A percentile compares a stretch with the other conserved stretches of the same genome.
phyloP scores from a whole-genome alignment of 2,329 filamentous ascomycete species.

The Cladosporium austrohemisphaericum region DNA sequence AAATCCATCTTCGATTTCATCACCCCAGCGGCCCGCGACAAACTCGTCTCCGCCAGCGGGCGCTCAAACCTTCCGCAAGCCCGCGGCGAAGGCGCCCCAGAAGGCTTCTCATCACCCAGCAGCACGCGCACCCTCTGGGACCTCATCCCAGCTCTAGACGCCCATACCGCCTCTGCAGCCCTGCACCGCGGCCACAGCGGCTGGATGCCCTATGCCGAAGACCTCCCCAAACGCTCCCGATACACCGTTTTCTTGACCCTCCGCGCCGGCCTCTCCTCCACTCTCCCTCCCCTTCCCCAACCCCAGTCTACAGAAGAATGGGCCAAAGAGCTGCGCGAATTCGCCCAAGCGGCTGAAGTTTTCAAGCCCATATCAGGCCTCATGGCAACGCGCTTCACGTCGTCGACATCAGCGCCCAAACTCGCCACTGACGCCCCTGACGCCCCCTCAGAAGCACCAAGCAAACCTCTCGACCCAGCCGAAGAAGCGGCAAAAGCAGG shows the following conservation, averaged over 20 bases:
- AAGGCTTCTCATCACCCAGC: conserved; percentile 55
- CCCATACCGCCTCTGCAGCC: conserved; percentile 43
- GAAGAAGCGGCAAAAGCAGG: conserved; percentile 82
- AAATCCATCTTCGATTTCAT: conserved; percentile 97
- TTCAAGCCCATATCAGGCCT: conserved; percentile 89
- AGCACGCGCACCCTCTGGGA: conserved; percentile 52
- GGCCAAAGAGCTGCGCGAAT: conserved; percentile 74
- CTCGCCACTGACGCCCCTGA: conserved; percentile 32
- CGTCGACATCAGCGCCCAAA: conserved; percentile 43
- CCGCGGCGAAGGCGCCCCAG: conserved; percentile 66
- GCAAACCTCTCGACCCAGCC: conserved; percentile 69
- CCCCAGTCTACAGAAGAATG: conserved; percentile 66
- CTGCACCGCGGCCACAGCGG: conserved; percentile 52
- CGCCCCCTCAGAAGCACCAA: conserved; percentile 27
- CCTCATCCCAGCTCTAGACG: conserved; percentile 43
- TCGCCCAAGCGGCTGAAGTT: conserved; percentile 67
- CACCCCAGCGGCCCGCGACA: conserved; percentile 70
- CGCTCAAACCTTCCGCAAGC: conserved; percentile 73
- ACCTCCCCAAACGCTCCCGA: conserved; percentile 71
- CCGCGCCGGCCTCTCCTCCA: conserved; percentile 59
- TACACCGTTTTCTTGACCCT: conserved; percentile 80
- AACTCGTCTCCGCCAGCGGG: conserved; percentile 71
- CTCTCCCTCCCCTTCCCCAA: conserved; percentile 54
- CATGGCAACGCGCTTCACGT: conserved; percentile 91
- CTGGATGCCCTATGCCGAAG: conserved; percentile 80